Percentiles rank a stretch among this genome's conserved stretches.
Evolutionary conservation across 192 early-diverging fungal genomes (phyloP).

Genomic region (Gorgonomyces haynaldii): DNA sequence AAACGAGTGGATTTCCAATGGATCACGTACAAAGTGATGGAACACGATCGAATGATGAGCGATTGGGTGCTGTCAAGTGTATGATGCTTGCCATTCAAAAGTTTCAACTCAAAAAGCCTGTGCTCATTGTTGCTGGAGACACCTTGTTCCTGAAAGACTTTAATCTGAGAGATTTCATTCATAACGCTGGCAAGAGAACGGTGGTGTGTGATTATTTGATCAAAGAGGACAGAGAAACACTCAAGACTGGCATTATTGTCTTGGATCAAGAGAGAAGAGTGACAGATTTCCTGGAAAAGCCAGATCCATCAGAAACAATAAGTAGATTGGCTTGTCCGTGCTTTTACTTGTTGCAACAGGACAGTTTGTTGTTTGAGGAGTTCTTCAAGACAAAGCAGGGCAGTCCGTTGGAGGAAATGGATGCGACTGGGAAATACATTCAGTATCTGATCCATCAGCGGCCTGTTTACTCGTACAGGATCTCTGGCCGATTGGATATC

Average conservation of each 20-base stretch:
- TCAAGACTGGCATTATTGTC: slow-evolving; percentile 38
- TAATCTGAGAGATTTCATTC: slow-evolving; percentile 25
- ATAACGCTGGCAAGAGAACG: not conserved
- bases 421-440: slow-evolving; percentile 46
- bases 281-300: slow-evolving; percentile 44
- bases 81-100: slow-evolving; percentile 27
- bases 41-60: slow-evolving; percentile 31
- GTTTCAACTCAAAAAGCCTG: slow-evolving; percentile 20
- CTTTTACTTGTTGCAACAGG: slow-evolving; percentile 36
- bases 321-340: slow-evolving; percentile 47
- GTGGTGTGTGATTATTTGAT: slow-evolving; percentile 39
- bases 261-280: slow-evolving; percentile 13
- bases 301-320: slow-evolving; percentile 23
- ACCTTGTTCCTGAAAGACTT: slow-evolving; percentile 47
- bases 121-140: slow-evolving; percentile 48
- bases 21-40: slow-evolving; percentile 38
- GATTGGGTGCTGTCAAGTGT: slow-evolving; percentile 47
- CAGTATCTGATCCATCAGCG: slow-evolving; percentile 27
- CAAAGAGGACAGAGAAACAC: slow-evolving; percentile 32
- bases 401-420: slow-evolving; percentile 26
- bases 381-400: slow-evolving; percentile 33
- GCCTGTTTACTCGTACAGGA: slow-evolving; percentile 23
- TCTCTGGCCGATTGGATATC: slow-evolving; percentile 50
- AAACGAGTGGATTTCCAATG: slow-evolving; percentile 12
- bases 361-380: slow-evolving; percentile 18